Base-by-base conservation (phyloP, 306 rosid genomes). In the Astragalus membranaceus region DNA sequence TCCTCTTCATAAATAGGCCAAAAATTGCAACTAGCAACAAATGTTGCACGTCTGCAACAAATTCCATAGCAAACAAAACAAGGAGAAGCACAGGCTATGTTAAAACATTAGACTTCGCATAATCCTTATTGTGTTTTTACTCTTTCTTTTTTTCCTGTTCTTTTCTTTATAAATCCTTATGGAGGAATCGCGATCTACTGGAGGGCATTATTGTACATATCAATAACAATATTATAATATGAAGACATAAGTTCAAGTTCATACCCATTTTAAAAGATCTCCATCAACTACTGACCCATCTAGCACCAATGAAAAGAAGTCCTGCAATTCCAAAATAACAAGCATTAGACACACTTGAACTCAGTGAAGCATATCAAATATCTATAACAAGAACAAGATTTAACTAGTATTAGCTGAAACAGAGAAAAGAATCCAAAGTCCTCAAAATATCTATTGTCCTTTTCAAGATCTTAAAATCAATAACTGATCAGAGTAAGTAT, bases 231-330 rank as follows among this genome's bases (percentile, higher is more conserved):
- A 64, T 49, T 43, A 64, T 49, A 41, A 60, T 12, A 56, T 9
- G 20, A 50, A 79, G 20, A 39, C 20, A 26, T 13, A 69, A 69
- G 63, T 36, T 74, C 53, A 69, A 17, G 43, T 5, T 48, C 89
- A 75, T 88, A 93, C 98, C 96, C 97, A 84, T 74, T 81, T 81
- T 39, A 93, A 81, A 72, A 93, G 92, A 87, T 90, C 97, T 57
- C 97, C 98, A 54, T 93, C 97, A 77, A 90, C 80, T 58, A 71
- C 84, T 3, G 87, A 76, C 32, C 88, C 96, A 49, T 88, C 90
- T 67, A 77, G 86, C 72, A 93, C 68, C 79, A 83, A 68, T 5
- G 87, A 88, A 79, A 88, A 82, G 76, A 86, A 93, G 10, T 88
- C 97, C 98, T 93, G 85, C 77, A 79, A 67, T 49, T 67, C 67